Percentiles rank a stretch among this genome's conserved stretches.
Evolutionary conservation across 1,139 yeast species (phyloP).

Genomic region (Meyerozyma guilliermondii): DNA sequence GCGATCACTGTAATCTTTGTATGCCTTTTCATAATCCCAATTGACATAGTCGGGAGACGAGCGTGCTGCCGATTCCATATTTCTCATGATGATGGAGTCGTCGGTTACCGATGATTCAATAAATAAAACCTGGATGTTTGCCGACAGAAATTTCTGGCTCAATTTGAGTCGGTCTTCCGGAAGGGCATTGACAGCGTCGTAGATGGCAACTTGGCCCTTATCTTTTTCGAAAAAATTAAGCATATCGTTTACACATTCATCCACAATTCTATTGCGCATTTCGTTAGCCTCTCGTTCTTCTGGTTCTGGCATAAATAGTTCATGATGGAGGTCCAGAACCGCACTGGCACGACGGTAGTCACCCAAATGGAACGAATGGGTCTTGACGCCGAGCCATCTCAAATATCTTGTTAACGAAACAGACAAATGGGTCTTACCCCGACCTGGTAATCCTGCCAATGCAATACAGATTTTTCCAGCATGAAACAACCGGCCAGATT

Average conservation of each 20-base stretch:
- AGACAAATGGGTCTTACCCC: slow-evolving; percentile 92
- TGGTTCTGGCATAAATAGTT: slow-evolving; percentile 66
- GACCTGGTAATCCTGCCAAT: slow-evolving; percentile 90
- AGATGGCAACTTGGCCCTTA: slow-evolving; percentile 89
- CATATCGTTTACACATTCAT: slow-evolving; percentile 68
- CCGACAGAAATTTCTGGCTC: slow-evolving; percentile 46
- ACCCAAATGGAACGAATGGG: slow-evolving; percentile 88
- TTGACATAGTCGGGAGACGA: slow-evolving; percentile 83
- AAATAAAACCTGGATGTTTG: slow-evolving; percentile 72
- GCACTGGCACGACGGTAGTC: slow-evolving; percentile 74
- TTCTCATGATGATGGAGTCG: slow-evolving; percentile 60
- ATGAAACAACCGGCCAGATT: slow-evolving; percentile 84
- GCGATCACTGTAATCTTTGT: slow-evolving; percentile 53
- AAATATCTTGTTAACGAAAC: slow-evolving; percentile 88
- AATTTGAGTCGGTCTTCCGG: slow-evolving; percentile 61
- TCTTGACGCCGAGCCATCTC: slow-evolving; percentile 92
- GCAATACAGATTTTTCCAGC: slow-evolving; percentile 93
- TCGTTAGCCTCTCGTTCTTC: slow-evolving; percentile 47
- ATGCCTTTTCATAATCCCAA: slow-evolving; percentile 64
- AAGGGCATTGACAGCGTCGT: slow-evolving; percentile 90
- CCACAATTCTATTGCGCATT: slow-evolving; percentile 55
- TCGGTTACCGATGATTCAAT: slow-evolving; percentile 87
- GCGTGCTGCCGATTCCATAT: slow-evolving; percentile 75
- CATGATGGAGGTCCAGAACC: slow-evolving; percentile 54
- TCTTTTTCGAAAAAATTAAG: slow-evolving; percentile 64